Conservation (phyloP, 345 rosid genomes). For the Aurinia saxatilis region DNA sequence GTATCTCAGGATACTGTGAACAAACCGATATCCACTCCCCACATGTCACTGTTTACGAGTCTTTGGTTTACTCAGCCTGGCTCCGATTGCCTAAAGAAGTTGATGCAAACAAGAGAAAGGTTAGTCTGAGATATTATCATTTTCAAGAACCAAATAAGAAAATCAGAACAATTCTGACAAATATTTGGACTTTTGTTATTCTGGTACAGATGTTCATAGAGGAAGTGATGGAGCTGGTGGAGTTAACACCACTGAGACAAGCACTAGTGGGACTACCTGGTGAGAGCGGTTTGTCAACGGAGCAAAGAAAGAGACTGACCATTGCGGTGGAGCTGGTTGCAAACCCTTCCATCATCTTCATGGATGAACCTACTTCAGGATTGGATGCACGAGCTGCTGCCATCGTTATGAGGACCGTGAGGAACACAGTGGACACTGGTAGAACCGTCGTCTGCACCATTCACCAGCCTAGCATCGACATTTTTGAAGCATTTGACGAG, state of each 20-base stretch:
- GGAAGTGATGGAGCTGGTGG: conserved; percentile 92
- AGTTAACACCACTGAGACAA: conserved; percentile 47
- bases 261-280: conserved; percentile 88
- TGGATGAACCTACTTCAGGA: conserved; percentile 98
- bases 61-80: conserved; percentile 74
- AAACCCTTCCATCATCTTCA: conserved; percentile 84
- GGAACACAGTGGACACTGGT: conserved; percentile 89
- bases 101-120: conserved; percentile 48
- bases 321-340: conserved; percentile 94
- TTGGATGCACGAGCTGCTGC: conserved; percentile 97
- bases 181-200: not conserved
- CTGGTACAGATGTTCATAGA: conserved; percentile 66
- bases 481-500: conserved; percentile 93
- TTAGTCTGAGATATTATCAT: not conserved
- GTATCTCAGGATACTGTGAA: conserved; percentile 74
- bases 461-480: conserved; percentile 92
- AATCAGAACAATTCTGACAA: conserved; percentile 1
- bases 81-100: conserved; percentile 52
- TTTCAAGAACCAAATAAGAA: not conserved
- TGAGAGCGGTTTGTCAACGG: conserved; percentile 72
- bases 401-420: conserved; percentile 83
- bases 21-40: conserved; percentile 81
- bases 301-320: conserved; percentile 86
- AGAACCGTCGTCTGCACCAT: conserved; percentile 94
- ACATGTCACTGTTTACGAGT: conserved; percentile 66